Evolutionary conservation across 257 asterid species (phyloP).

Genomic region (Eucommia ulmoides): DNA sequence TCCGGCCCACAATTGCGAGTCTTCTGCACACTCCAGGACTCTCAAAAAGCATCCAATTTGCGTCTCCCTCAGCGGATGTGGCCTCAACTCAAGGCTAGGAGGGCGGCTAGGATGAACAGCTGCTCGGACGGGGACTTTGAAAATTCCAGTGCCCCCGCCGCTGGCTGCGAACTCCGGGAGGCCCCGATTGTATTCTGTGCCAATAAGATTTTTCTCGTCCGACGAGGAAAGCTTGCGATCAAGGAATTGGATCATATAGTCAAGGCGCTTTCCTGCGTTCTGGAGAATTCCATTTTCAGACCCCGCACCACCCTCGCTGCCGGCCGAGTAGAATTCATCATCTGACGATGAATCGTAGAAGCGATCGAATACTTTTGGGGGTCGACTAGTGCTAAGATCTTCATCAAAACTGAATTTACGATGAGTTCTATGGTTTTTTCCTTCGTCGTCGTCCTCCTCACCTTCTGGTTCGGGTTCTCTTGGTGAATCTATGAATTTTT

Average conservation of each 20-base stretch:
- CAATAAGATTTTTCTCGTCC: not conserved
- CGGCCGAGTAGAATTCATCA: slow-evolving; percentile 23
- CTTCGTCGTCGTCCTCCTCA: slow-evolving; percentile 15
- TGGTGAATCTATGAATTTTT: slow-evolving; percentile 23
- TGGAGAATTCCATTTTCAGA: not conserved
- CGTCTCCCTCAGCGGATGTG: slow-evolving; percentile 74
- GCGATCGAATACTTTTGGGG: slow-evolving; percentile 70
- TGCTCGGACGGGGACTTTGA: slow-evolving; percentile 50
- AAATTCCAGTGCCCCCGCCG: slow-evolving; percentile 60
- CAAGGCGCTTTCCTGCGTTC: slow-evolving; percentile 33
- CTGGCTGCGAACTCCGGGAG: slow-evolving; percentile 55
- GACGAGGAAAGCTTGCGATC: slow-evolving; percentile 61
- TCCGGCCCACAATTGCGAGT: slow-evolving; percentile 81
- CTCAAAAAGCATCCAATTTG: slow-evolving; percentile 74
- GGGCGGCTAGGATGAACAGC: slow-evolving; percentile 71
- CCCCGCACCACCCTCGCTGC: not conserved
- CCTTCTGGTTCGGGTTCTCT: slow-evolving; percentile 22
- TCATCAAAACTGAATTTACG: slow-evolving; percentile 28
- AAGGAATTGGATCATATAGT: slow-evolving; percentile 79
- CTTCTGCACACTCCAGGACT: slow-evolving; percentile 38
- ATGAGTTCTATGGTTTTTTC: slow-evolving; percentile 7
- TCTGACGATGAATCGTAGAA: slow-evolving; percentile 61
- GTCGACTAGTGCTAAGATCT: slow-evolving; percentile 11
- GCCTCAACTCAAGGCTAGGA: slow-evolving; percentile 72
- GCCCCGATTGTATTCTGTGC: slow-evolving; percentile 20